Evolutionary conservation across 1,284 basidiomycete genomes (phyloP).

Genomic region (Pseudozyma hubeiensis): DNA sequence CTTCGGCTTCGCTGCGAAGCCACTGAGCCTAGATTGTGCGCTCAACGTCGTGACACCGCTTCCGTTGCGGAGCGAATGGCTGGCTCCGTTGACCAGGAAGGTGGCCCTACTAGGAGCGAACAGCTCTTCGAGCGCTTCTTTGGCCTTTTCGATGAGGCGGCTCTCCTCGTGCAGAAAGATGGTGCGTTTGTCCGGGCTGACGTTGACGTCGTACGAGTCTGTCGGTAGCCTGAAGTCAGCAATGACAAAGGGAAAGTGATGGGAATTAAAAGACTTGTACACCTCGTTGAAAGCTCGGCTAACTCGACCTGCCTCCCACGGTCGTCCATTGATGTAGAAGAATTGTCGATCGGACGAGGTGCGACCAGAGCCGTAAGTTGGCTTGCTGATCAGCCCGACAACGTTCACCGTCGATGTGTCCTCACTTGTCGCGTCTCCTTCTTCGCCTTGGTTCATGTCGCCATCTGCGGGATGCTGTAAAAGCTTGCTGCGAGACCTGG

Average conservation of each 20-base stretch:
- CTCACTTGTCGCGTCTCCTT: slow-evolving; percentile 7
- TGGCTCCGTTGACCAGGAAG: slow-evolving; percentile 69
- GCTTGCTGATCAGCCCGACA: slow-evolving; percentile 83
- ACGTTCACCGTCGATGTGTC: slow-evolving; percentile 72
- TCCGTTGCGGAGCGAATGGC: slow-evolving; percentile 27
- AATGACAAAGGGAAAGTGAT: slow-evolving; percentile 77
- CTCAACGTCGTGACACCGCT: slow-evolving; percentile 13
- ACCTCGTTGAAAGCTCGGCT: slow-evolving; percentile 64
- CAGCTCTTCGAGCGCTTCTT: slow-evolving; percentile 75
- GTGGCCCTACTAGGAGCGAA: slow-evolving; percentile 79
- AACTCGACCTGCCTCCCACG: slow-evolving; percentile 75
- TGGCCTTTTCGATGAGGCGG: slow-evolving; percentile 75
- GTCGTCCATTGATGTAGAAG: slow-evolving; percentile 92
- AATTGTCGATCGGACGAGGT: slow-evolving; percentile 83
- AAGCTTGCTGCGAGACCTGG: slow-evolving; percentile 3
- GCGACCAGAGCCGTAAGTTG: slow-evolving; percentile 76
- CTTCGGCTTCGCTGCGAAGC: background rate
- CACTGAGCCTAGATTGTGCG: slow-evolving; percentile 20
- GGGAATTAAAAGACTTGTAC: slow-evolving; percentile 60
- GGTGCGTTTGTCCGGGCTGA: slow-evolving; percentile 95
- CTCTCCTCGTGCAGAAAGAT: slow-evolving; percentile 90
- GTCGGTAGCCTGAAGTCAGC: slow-evolving; percentile 85
- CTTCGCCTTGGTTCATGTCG: slow-evolving; percentile 6
- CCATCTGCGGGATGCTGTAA: background rate
- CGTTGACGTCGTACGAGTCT: slow-evolving; percentile 91